Percentiles rank a stretch among this genome's conserved stretches.
Conservation (phyloP, 148 eudicot genomes). For the Rhododendron simsii region DNA sequence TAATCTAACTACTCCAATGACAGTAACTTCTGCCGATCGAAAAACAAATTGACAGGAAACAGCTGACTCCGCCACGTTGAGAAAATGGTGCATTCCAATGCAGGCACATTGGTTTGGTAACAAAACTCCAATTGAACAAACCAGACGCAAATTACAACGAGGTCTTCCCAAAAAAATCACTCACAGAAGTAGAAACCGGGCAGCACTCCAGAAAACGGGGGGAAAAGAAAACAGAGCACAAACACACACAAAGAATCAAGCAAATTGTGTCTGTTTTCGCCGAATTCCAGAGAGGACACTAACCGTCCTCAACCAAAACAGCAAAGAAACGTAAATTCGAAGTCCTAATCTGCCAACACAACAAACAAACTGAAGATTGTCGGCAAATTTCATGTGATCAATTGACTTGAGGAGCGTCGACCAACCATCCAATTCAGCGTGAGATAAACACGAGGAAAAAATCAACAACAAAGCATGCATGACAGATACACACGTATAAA, state of each 20-base stretch:
- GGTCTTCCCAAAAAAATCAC: not conserved
- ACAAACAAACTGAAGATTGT: not conserved
- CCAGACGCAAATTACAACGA: not conserved
- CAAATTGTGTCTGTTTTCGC: not conserved
- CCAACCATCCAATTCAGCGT: not conserved
- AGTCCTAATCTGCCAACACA: not conserved
- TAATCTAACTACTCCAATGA: no score
- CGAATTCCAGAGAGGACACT: not conserved
- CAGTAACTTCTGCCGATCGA: not conserved
- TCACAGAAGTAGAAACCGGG: not conserved
- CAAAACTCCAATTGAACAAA: not conserved
- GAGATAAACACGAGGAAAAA: not conserved
- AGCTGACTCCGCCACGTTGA: not conserved
- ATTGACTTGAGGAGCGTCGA: not conserved
- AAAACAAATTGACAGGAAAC: not conserved
- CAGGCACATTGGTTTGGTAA: not conserved
- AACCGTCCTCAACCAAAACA: not conserved
- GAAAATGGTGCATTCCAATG: not conserved
- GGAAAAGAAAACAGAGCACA: not conserved
- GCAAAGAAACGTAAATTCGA: not conserved
- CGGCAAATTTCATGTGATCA: conserved; percentile 6
- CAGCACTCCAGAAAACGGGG: not conserved
- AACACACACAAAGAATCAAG: not conserved
- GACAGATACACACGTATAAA: not conserved
- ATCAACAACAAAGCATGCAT: not conserved